Conservation (phyloP, 192 early-diverging fungal species). For the Umbelopsis vinacea region DNA sequence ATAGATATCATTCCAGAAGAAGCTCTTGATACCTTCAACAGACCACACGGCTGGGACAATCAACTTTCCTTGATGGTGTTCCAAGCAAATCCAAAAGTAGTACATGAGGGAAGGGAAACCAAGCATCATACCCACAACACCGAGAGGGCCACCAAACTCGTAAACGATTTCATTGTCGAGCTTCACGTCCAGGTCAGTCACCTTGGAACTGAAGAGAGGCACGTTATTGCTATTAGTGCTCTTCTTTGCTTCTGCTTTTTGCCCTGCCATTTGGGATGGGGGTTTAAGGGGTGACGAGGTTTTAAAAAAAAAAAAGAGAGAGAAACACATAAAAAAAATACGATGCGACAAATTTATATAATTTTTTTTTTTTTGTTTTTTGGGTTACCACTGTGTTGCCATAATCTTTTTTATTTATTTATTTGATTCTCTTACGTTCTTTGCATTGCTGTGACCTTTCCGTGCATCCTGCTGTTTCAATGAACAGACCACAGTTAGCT, state of each 20-base stretch:
- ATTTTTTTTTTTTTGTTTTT: constrained; percentile 18
- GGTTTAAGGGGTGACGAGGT: not conserved
- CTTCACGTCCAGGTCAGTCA: constrained; percentile 52
- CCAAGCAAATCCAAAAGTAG: constrained; percentile 74
- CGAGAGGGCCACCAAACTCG: constrained; percentile 76
- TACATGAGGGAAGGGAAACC: constrained; percentile 76
- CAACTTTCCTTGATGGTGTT: constrained; percentile 67
- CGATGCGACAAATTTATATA: not conserved
- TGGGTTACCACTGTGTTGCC: not conserved
- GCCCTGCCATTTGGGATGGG: constrained; percentile 1
- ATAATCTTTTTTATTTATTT: too few relatives aligned
- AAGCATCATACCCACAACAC: constrained; percentile 71
- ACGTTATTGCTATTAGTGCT: constrained; percentile 27
- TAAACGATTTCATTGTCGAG: constrained; percentile 67
- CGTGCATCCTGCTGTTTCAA: too few relatives aligned
- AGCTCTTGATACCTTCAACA: constrained; percentile 39
- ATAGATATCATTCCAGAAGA: constrained; percentile 47
- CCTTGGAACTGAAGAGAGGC: constrained; percentile 31
- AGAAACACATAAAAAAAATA: not conserved
- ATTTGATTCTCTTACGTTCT: too few relatives aligned
- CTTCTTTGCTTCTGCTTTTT: constrained; percentile 13
- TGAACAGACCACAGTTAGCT: too few relatives aligned
- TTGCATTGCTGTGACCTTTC: too few relatives aligned
- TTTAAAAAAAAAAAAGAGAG: not conserved
- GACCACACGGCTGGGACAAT: constrained; percentile 43